A percentile compares a stretch with the other conserved stretches of the same genome.
These are phyloP conservation scores for Boletellus sp. DNA, from an alignment of 1,284 basidiomycete genomes.

Conservation along the genomic window DNA sequence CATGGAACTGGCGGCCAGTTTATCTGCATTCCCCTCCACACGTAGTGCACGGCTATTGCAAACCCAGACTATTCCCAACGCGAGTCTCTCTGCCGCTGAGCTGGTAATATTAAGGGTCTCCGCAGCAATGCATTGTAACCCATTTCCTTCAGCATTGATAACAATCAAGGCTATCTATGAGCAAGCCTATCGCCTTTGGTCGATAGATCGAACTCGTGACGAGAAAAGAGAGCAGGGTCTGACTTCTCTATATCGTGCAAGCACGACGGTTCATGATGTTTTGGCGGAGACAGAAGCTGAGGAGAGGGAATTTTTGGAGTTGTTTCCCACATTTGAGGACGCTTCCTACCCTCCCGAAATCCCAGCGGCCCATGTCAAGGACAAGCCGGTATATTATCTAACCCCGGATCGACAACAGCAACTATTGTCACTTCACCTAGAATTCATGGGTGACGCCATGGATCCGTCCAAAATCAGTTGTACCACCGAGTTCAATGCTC, in stretches of 20 bases:
- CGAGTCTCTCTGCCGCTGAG: constrained; percentile 26
- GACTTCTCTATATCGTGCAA: constrained; percentile 78
- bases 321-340: constrained; percentile 85
- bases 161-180: constrained; percentile 60
- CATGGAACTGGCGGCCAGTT: constrained; percentile 26
- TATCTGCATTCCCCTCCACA: constrained; percentile 57
- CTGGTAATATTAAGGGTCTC: constrained; percentile 51
- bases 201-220: constrained; percentile 72
- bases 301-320: constrained; percentile 73
- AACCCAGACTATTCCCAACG: constrained; percentile 1
- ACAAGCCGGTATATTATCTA: constrained; percentile 18
- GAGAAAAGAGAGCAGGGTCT: constrained; percentile 63
- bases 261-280: constrained; percentile 55
- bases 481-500: constrained; percentile 14
- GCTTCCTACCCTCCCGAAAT: constrained; percentile 39
- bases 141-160: constrained; percentile 28
- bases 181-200: constrained; percentile 78
- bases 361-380: constrained; percentile 7
- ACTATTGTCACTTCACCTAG: constrained; percentile 26
- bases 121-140: constrained; percentile 37
- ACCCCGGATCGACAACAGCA: constrained; percentile 21
- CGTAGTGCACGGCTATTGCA: constrained; percentile 40
- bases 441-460: constrained; percentile 15
- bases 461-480: neutral
- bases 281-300: constrained; percentile 73